Conservation (phyloP, 2,329 filamentous ascomycete species). For the Aspergillus sp. region DNA sequence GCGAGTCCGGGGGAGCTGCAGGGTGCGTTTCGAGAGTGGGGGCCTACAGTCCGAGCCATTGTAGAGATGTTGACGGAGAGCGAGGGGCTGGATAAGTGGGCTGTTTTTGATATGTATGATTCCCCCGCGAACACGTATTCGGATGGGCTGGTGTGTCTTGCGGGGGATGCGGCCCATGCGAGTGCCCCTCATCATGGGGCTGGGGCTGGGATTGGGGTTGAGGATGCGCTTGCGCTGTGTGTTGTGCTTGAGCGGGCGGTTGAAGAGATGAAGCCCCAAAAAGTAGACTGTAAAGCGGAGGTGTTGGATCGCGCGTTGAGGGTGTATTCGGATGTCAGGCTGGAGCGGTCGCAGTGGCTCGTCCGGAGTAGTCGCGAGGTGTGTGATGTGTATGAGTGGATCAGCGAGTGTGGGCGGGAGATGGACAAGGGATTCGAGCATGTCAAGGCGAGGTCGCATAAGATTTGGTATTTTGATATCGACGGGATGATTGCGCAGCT, state of each 20-base stretch:
- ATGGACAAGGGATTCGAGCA: slow-evolving; percentile 43
- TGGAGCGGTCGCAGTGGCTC: slow-evolving; percentile 51
- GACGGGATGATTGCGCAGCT: slow-evolving; percentile 34
- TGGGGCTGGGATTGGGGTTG: slow-evolving; percentile 32
- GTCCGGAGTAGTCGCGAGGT: slow-evolving; percentile 44
- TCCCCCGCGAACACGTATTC: slow-evolving; percentile 51
- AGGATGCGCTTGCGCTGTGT: slow-evolving; percentile 31
- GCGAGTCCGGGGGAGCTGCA: slow-evolving; percentile 21
- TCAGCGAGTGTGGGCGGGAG: slow-evolving; percentile 34
- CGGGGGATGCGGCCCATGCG: slow-evolving; percentile 36
- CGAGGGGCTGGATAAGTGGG: slow-evolving; percentile 56
- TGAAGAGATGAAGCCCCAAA: neutral
- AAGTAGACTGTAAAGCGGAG: neutral
- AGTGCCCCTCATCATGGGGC: slow-evolving; percentile 33
- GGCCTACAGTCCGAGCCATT: slow-evolving; percentile 51
- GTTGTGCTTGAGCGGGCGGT: slow-evolving; percentile 15
- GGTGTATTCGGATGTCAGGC: slow-evolving; percentile 45
- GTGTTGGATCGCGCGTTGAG: slow-evolving; percentile 38
- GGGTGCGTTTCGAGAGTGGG: slow-evolving; percentile 11
- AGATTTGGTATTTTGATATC: slow-evolving; percentile 46
- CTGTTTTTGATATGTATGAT: slow-evolving; percentile 56
- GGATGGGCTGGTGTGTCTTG: slow-evolving; percentile 21
- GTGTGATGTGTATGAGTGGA: slow-evolving; percentile 28
- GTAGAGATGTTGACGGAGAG: slow-evolving; percentile 51
- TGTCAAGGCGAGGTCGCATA: slow-evolving; percentile 41